Percentiles rank a stretch among this genome's conserved stretches.
phyloP scores from a whole-genome alignment of 192 early-diverging fungal species.

The Umbelopsis isabellina region DNA sequence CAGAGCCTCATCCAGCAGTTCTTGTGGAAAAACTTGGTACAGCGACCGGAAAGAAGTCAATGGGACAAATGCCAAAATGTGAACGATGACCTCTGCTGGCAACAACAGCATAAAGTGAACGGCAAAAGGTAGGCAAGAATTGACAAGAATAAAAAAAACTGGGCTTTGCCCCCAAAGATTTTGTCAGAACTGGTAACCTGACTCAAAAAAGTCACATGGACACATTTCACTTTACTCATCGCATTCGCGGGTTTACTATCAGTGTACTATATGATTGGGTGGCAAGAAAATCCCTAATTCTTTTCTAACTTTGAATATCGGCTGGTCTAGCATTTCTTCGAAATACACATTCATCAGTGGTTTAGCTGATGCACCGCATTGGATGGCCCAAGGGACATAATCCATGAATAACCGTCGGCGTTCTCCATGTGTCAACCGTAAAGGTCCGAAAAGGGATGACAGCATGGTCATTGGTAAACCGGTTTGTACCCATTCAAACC shows the following conservation, averaged over 20 bases:
- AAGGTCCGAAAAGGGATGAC: constrained; percentile 81
- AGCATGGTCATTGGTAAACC: constrained; percentile 88
- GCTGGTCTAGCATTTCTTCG: constrained; percentile 78
- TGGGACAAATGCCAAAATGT: constrained; percentile 37
- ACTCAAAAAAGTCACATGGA: too few species aligned
- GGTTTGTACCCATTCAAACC: constrained; percentile 92
- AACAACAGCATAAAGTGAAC: constrained; percentile 18
- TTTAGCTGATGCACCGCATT: constrained; percentile 73
- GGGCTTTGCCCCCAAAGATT: neutral
- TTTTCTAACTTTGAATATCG: constrained; percentile 69
- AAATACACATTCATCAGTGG: constrained; percentile 89
- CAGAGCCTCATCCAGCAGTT: constrained; percentile 26
- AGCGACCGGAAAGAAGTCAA: constrained; percentile 16
- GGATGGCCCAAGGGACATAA: constrained; percentile 94
- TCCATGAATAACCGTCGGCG: constrained; percentile 61
- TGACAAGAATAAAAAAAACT: neutral
- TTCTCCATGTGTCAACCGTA: constrained; percentile 65
- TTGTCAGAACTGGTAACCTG: neutral
- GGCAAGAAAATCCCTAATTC: constrained; percentile 74
- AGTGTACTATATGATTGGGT: constrained; percentile 11
- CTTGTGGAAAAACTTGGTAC: constrained; percentile 28
- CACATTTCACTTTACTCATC: too few species aligned
- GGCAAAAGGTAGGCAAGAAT: neutral
- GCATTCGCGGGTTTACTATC: too few species aligned
- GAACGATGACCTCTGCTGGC: constrained; percentile 29